Conservation (phyloP, 148 eudicot genomes). For the Vaccinium myrtillus region DNA sequence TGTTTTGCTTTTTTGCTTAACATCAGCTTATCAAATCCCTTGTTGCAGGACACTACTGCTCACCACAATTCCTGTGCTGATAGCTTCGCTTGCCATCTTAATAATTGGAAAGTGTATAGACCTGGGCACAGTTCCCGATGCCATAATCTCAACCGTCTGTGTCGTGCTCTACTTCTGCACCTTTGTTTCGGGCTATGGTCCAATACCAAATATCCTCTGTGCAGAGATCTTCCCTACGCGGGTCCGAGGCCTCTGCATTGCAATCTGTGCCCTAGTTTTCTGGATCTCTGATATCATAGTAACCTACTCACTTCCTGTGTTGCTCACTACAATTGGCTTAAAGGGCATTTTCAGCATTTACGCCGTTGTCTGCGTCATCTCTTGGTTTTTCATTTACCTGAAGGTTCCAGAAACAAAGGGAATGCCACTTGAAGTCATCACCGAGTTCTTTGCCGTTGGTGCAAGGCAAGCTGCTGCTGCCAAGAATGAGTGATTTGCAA, state of each 20-base stretch:
- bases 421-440: conserved; percentile 90
- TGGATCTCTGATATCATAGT: conserved; percentile 78
- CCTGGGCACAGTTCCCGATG: conserved; percentile 50
- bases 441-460: conserved; percentile 84
- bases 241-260: conserved; percentile 96
- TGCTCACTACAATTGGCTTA: conserved; percentile 72
- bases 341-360: conserved; percentile 64
- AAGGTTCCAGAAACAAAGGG: conserved; percentile 94
- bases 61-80: conserved; percentile 64
- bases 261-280: conserved; percentile 68
- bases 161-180: conserved; percentile 80
- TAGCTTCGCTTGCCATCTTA: conserved; percentile 49
- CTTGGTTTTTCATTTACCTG: conserved; percentile 71
- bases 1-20: not conserved
- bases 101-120: conserved; percentile 42
- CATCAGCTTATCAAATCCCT: not conserved
- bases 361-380: conserved; percentile 61
- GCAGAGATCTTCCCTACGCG: conserved; percentile 92
- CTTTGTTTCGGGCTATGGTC: conserved; percentile 85
- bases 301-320: conserved; percentile 68
- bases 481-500: conserved; percentile 24
- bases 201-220: conserved; percentile 86
- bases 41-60: conserved; percentile 67
- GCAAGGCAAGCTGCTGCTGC: conserved; percentile 39
- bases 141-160: conserved; percentile 65